Evolutionary conservation across 225 moss, liverwort and hornwort genomes (phyloP).

Genomic region (Pleurozium schreberi): DNA sequence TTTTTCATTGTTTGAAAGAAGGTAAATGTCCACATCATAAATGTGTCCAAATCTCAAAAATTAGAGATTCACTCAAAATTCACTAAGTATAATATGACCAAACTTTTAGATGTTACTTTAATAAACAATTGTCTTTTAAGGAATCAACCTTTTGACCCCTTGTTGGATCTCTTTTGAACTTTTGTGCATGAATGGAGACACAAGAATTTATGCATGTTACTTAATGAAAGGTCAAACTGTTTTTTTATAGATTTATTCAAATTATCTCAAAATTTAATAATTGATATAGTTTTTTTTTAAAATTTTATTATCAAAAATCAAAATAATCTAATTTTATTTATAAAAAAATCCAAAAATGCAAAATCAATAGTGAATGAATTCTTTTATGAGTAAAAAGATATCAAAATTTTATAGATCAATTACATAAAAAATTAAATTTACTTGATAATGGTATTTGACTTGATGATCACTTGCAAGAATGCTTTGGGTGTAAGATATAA

Average conservation of each 20-base stretch:
- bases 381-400: neutral
- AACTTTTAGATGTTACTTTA: neutral
- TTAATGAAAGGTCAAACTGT: neutral
- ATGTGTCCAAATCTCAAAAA: neutral
- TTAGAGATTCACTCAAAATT: neutral
- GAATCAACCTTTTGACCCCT: neutral
- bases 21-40: neutral
- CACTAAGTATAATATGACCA: neutral
- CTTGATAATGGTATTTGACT: neutral
- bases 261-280: neutral
- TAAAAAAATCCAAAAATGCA: neutral
- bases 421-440: neutral
- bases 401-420: neutral
- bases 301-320: neutral
- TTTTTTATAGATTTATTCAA: neutral
- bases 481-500: neutral
- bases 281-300: neutral
- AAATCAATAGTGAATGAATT: neutral
- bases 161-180: neutral
- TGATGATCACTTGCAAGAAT: neutral
- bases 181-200: rapidly evolving
- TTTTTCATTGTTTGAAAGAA: neutral
- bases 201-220: neutral
- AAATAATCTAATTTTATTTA: too few species aligned
- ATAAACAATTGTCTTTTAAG: neutral